Base-by-base conservation (phyloP, 2,329 filamentous ascomycete species). In the Apiospora koreana region DNA sequence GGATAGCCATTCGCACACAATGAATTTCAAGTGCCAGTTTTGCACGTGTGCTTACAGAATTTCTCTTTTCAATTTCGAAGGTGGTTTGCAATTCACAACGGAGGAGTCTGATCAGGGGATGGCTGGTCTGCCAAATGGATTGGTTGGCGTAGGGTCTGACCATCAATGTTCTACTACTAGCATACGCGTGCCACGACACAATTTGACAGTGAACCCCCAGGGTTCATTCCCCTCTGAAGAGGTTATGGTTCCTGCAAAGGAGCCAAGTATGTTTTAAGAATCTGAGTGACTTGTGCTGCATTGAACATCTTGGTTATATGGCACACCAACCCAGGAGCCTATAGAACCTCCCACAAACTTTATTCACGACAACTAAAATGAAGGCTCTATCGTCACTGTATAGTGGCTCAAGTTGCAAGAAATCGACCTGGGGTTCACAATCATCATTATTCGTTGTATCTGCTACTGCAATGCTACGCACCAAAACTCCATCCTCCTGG, bases 51-150 rank as follows among this genome's bases (percentile, higher is more conserved):
- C 50, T n/a, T 62, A 62, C 54, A 62, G 54, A n/a, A 38, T 62
- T 38, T 62, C 31, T 35, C 21, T 31, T 62, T 62, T 38, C 54
- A n/a, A 62, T 62, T 38, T 62, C 21, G 10, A 35, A n/a, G 54
- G 28, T 38, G 54, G 18, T 62, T 62, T 62, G 54, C 54, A 62
- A 62, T 62, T 62, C 21, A 38, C 54, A 62, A 38, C 31, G 54
- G 31, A 38, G 54, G 54, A 62, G 54, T 62, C 54, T 62, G 54
- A 62, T 23, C 54, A 62, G 54, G 54, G 54, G 54, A 28, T 62
- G 31, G 54, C 54, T 62, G 31, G 54, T 62, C 54, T 62, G 54
- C 54, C 54, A 62, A 62, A 62, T 62, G 54, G 54, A 62, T 62
- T 62, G 54, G 54, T 38, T 31, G 54, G 54, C 54, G 54, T 62